phyloP scores from a whole-genome alignment of 129 eudicot genomes.

The Tanacetum coccineum region DNA sequence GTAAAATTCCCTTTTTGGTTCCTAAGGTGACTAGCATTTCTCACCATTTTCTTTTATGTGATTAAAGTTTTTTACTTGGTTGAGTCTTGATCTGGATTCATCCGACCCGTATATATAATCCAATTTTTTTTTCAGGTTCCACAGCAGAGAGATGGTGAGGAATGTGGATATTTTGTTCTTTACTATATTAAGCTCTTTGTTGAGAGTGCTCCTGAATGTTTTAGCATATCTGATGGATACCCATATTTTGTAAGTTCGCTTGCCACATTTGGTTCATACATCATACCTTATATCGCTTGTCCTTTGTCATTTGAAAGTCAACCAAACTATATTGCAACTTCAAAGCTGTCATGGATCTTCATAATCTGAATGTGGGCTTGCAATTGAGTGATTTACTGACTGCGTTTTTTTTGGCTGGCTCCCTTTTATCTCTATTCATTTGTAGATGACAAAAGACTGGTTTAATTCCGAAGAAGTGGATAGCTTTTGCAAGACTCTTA shows the following conservation, averaged over 20 bases:
- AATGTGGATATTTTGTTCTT: constrained; percentile 57
- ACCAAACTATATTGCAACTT: constrained; percentile 2
- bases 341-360: not conserved
- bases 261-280: not conserved
- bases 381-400: not conserved
- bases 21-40: constrained; percentile 50
- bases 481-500: constrained; percentile 38
- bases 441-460: constrained; percentile 65
- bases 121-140: constrained; percentile 53
- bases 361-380: not conserved
- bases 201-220: constrained; percentile 53
- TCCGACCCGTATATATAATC: not conserved
- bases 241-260: constrained; percentile 58
- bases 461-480: constrained; percentile 37
- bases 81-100: not conserved
- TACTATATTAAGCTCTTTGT: constrained; percentile 53
- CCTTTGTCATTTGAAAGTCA: constrained; percentile 9
- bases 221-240: constrained; percentile 45
- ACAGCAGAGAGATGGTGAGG: constrained; percentile 49
- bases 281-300: constrained; percentile 3
- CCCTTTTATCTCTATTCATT: constrained; percentile 1
- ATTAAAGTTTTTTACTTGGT: not conserved
- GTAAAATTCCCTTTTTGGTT: constrained; percentile 62
- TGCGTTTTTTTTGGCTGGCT: not conserved
- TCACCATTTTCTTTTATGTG: constrained; percentile 8